phyloP scores from a whole-genome alignment of 495 filamentous ascomycete species.

The Xeromyces bisporus region DNA sequence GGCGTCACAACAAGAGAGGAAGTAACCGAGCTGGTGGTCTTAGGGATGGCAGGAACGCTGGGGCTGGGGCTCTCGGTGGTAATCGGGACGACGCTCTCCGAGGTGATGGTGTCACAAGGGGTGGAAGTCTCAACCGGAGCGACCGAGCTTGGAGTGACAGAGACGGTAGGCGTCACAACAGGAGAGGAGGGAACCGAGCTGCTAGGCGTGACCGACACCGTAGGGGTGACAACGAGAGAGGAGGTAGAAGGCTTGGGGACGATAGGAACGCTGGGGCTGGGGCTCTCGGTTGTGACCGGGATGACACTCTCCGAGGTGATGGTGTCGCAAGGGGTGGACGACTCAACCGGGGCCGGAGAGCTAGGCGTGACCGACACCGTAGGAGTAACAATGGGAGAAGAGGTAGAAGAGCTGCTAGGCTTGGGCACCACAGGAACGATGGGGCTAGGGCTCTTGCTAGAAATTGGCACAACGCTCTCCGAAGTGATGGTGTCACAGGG shows the following conservation, averaged over 20 bases:
- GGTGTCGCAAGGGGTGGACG: no score
- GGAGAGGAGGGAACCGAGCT: no score
- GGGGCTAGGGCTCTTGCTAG: slow-evolving; percentile 3
- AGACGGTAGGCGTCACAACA: no score
- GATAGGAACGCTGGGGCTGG: background rate
- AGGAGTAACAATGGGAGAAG: background rate
- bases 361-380: no score
- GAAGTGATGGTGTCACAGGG: no score
- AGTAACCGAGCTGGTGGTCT: background rate
- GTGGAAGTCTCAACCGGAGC: background rate
- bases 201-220: background rate
- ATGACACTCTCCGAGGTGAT: no score
- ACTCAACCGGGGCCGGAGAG: no score
- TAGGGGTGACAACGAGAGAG: background rate
- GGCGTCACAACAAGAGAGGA: background rate
- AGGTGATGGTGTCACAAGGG: background rate
- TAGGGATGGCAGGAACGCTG: background rate
- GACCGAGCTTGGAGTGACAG: no score
- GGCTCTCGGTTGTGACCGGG: no score
- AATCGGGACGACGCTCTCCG: background rate
- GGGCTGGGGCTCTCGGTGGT: background rate
- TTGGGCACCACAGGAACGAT: background rate
- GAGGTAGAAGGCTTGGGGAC: background rate
- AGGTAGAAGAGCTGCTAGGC: background rate
- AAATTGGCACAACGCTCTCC: no score